Conservation (phyloP, 2,329 filamentous ascomycete genomes). For the Fusarium liriodendri region DNA sequence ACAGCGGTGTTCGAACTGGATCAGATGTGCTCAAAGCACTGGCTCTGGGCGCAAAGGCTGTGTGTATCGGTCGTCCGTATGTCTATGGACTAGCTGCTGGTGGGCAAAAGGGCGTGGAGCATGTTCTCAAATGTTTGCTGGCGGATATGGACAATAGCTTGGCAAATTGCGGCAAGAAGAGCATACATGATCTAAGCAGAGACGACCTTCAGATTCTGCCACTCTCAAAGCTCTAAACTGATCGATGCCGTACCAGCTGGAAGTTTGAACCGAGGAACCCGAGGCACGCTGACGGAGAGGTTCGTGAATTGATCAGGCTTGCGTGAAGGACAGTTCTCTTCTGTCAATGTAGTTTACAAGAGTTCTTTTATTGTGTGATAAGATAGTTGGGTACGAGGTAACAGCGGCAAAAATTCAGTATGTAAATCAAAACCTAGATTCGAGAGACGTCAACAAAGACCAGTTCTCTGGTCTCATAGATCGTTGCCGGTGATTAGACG, state of each 20-base stretch:
- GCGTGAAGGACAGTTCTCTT: not conserved
- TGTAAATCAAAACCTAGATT: too few species aligned
- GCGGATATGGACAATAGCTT: conserved; percentile 63
- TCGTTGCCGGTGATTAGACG: too few species aligned
- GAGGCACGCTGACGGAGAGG: too few species aligned
- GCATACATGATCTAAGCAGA: conserved; percentile 39
- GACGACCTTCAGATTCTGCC: conserved; percentile 33
- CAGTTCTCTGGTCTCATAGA: not conserved
- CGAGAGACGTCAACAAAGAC: not conserved
- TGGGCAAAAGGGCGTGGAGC: conserved; percentile 64
- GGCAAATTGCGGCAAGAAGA: conserved; percentile 63
- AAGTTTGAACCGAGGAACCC: too few species aligned
- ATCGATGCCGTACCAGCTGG: not conserved
- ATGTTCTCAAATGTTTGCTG: conserved; percentile 57
- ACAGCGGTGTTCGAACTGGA: conserved; percentile 54
- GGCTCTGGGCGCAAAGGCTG: conserved; percentile 54
- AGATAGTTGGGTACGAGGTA: too few species aligned
- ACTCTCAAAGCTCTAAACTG: not conserved
- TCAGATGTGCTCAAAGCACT: conserved; percentile 55
- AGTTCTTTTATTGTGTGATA: too few species aligned
- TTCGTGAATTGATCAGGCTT: too few species aligned
- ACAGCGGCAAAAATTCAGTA: too few species aligned
- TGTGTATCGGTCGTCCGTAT: conserved; percentile 57
- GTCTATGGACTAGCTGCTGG: conserved; percentile 51
- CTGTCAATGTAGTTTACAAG: not conserved